These are phyloP conservation scores for Aspergillus viridinutans DNA, from an alignment of 2,329 filamentous ascomycete species.

Conservation along the genomic window DNA sequence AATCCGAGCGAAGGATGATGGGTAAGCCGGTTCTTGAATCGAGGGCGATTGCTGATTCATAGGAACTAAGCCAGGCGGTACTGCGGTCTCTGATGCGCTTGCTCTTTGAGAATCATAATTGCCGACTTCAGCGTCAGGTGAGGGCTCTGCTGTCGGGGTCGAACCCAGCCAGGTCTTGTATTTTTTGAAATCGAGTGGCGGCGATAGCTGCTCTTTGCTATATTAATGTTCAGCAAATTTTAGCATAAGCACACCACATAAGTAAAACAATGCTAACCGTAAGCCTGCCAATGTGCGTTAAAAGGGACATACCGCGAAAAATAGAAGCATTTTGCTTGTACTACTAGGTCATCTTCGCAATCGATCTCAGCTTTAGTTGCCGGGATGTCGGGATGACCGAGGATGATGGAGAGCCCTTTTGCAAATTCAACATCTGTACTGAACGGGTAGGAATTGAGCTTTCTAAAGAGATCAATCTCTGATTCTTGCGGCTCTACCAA, in stretches of 20 bases:
- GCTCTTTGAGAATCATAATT: conserved; percentile 3
- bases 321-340: conserved; percentile 48
- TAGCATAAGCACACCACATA: background rate
- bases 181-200: conserved; percentile 58
- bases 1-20: conserved; percentile 78
- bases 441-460: conserved; percentile 39
- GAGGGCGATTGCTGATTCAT: conserved; percentile 26
- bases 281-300: background rate
- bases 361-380: conserved; percentile 37
- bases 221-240: background rate
- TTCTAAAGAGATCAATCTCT: conserved; percentile 24
- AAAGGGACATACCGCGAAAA: conserved; percentile 37
- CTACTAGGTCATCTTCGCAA: conserved; percentile 38
- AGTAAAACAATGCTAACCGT: background rate
- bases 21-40: conserved; percentile 63
- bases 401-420: conserved; percentile 44
- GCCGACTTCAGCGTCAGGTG: conserved; percentile 2
- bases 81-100: conserved; percentile 4
- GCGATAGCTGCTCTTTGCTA: conserved; percentile 35
- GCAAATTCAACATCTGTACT: conserved; percentile 42
- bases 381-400: conserved; percentile 38
- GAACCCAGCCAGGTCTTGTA: conserved; percentile 62
- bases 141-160: conserved; percentile 7
- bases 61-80: conserved; percentile 4
- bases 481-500: conserved; percentile 5